Evolutionary conservation across 2,329 filamentous ascomycete species (phyloP), one percentile per base, ranked within the genome.

Genomic region (Tolypocladium nubicola): DNA sequence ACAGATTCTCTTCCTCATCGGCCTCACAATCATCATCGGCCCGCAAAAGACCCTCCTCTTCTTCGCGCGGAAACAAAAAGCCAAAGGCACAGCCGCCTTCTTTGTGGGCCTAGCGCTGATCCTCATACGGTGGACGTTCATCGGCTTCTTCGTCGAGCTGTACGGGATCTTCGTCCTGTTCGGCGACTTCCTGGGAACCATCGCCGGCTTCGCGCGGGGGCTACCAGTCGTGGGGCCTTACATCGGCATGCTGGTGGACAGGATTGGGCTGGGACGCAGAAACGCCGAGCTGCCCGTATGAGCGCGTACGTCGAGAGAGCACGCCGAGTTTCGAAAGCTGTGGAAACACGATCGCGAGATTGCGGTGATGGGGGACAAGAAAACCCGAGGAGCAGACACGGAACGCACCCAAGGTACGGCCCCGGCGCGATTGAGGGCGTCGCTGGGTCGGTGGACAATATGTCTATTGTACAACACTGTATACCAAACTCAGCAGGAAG

Each of bases 1-100:
- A 52, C 57, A 96, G 90, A 95, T 99, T 73, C 90, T 99, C 72
- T 97, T 99, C 80, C 84, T 99, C 56, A 90, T 96, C 76, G 94
- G 94, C 71, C 84, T 99, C 33, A 96, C 92, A 37, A 88, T 97
- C 59, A 95, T 97, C 67, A 96, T 99, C 75, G 94, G 94, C 49
- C 83, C 90, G 30, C 83, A 88, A 72, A 97, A 97, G 71, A 97
- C 94, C 0, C 79, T 93, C 62, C 79, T 88, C 70, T 99, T 99
- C 84, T 99, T 99, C 78, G 89, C 91, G 55, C 88, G 94, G 60
- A 87, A 86, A 65, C 90, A 97, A 70, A 99, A 99, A 74, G 83
- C 90, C 67, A 91, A 91, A 69, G 94, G 94, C 62, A 97, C 90
- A 0, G 86, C 86, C 5, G 92, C 92, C 19, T 99, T 99, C 76